These are phyloP conservation scores for Discostella pseudostelligera DNA, from an alignment of 108 stramenopile species.

Conservation along the genomic window DNA sequence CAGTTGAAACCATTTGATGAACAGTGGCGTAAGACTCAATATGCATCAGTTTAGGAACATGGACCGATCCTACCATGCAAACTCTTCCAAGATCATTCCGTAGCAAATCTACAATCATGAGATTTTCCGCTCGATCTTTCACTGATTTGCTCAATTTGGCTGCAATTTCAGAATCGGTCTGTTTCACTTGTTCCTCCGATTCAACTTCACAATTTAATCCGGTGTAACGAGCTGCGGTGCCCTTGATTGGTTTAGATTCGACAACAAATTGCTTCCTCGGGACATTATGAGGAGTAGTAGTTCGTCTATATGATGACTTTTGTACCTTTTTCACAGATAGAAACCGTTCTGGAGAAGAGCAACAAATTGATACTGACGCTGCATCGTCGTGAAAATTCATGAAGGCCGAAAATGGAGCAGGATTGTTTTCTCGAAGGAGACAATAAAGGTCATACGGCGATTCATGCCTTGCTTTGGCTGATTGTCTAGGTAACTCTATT, in stretches of 20 bases:
- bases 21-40: slow-evolving; percentile 96
- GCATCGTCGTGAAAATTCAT: slow-evolving; percentile 47
- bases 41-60: slow-evolving; percentile 90
- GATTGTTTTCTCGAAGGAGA: slow-evolving; percentile 75
- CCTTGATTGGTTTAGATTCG: slow-evolving; percentile 97
- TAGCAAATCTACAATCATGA: slow-evolving; percentile 98
- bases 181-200: slow-evolving; percentile 35
- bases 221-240: slow-evolving; percentile 72
- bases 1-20: slow-evolving; percentile 94
- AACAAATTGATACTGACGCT: slow-evolving; percentile 78
- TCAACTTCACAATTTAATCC: slow-evolving; percentile 42
- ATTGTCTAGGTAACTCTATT: slow-evolving; percentile 9
- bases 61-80: slow-evolving; percentile 84
- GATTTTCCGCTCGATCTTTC: slow-evolving; percentile 93
- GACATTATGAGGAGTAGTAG: neutral
- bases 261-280: slow-evolving; percentile 46
- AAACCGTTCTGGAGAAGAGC: slow-evolving; percentile 95
- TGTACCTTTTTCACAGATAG: slow-evolving; percentile 59
- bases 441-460: slow-evolving; percentile 72
- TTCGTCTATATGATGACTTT: neutral
- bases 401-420: slow-evolving; percentile 92
- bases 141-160: slow-evolving; percentile 51
- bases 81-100: slow-evolving; percentile 94
- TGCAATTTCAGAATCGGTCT: slow-evolving; percentile 57
- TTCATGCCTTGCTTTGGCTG: slow-evolving; percentile 13